phyloP scores from a whole-genome alignment of 2,329 filamentous ascomycete species.

The Aspergillus japonicus region DNA sequence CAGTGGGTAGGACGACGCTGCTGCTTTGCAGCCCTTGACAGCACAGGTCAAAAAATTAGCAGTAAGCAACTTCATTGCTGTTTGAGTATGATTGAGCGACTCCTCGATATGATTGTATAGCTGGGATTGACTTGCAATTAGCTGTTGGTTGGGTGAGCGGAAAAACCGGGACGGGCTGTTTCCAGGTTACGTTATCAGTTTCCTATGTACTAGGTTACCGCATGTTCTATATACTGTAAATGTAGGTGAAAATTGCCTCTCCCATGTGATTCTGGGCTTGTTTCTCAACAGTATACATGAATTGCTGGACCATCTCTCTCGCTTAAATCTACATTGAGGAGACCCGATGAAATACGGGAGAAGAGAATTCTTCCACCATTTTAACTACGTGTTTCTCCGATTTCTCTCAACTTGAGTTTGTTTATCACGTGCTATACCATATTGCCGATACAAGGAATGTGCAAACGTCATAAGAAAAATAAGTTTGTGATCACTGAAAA shows the following conservation, averaged over 20 bases:
- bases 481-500: background rate
- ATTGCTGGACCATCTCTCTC: no score
- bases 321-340: no score
- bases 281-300: no score
- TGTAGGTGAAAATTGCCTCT: no score
- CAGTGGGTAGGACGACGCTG: constrained; percentile 76
- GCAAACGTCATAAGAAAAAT: background rate
- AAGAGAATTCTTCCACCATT: no score
- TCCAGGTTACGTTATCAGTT: background rate
- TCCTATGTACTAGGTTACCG: background rate
- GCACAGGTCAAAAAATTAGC: constrained; percentile 97
- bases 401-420: no score
- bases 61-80: constrained; percentile 87
- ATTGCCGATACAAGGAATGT: background rate
- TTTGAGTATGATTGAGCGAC: background rate
- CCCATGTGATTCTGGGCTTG: no score
- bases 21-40: constrained; percentile 88
- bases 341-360: no score
- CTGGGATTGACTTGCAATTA: background rate
- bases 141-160: background rate
- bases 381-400: no score
- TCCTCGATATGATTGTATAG: background rate
- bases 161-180: background rate
- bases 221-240: no score
- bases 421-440: background rate